Conservation (phyloP, 2,329 filamentous ascomycete genomes). For the Aspergillus sp. region DNA sequence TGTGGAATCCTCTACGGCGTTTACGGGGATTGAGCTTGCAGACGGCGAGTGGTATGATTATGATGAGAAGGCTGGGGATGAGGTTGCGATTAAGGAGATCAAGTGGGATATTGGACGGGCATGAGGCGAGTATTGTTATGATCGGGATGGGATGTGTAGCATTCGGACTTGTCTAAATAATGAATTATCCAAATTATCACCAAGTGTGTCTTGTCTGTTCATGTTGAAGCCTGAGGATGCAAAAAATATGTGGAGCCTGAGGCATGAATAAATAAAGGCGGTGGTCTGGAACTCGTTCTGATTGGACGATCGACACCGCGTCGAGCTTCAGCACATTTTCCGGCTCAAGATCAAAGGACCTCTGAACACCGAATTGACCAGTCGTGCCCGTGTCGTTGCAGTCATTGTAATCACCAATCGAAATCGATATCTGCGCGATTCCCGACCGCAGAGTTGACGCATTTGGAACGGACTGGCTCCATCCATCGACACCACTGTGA, state of each 20-base stretch:
- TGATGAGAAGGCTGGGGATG: constrained; percentile 87
- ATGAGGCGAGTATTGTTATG: constrained; percentile 41
- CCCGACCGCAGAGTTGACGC: not conserved
- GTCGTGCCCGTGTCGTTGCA: constrained; percentile 3
- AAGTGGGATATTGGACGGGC: constrained; percentile 80
- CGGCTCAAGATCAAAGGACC: constrained; percentile 16
- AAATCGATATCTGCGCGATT: not conserved
- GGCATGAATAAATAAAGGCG: constrained; percentile 20
- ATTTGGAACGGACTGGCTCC: constrained; percentile 9
- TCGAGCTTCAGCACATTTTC: constrained; percentile 37
- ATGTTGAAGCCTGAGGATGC: not conserved
- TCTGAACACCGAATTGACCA: constrained; percentile 12
- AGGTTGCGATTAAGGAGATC: constrained; percentile 88
- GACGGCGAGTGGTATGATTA: constrained; percentile 99
- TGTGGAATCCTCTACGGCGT: constrained; percentile 75
- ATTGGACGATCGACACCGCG: constrained; percentile 23
- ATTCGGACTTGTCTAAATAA: constrained; percentile 15
- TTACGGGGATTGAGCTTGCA: constrained; percentile 73
- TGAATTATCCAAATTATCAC: not conserved
- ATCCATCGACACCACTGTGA: not conserved
- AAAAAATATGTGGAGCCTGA: not conserved
- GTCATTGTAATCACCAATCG: not conserved
- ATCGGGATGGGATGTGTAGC: not conserved
- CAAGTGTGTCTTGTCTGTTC: not conserved
- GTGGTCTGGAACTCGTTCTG: constrained; percentile 16